These are phyloP conservation scores for Tripidium arundinaceum DNA, from an alignment of 202 grass and related monocot species.

Conservation along the genomic window DNA sequence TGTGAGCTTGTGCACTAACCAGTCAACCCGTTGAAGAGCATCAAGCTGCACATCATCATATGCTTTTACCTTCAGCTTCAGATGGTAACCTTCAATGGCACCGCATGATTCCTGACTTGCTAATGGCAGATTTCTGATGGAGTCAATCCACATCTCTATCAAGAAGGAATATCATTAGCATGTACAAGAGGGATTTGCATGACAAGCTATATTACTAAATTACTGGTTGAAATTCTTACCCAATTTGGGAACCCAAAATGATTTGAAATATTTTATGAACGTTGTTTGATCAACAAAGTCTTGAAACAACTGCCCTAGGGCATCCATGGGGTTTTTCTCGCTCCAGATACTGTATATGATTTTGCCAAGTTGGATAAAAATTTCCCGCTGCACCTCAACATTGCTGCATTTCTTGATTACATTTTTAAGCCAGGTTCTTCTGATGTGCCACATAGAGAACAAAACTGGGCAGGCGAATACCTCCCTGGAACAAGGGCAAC, in stretches of 20 bases:
- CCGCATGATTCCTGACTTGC: slow-evolving; percentile 75
- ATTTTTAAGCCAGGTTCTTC: slow-evolving; percentile 88
- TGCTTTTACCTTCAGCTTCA: slow-evolving; percentile 83
- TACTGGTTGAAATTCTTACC: slow-evolving; percentile 47
- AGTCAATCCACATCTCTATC: slow-evolving; percentile 87
- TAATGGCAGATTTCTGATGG: slow-evolving; percentile 61
- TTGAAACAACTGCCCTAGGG: slow-evolving; percentile 69
- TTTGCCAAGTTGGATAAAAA: slow-evolving; percentile 65
- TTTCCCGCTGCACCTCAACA: slow-evolving; percentile 61
- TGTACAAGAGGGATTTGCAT: neutral
- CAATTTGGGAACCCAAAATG: slow-evolving; percentile 95
- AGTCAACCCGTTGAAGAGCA: slow-evolving; percentile 79
- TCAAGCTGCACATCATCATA: slow-evolving; percentile 79
- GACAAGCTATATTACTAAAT: neutral
- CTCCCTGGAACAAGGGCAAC: slow-evolving; percentile 41
- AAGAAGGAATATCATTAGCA: slow-evolving; percentile 27
- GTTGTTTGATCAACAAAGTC: slow-evolving; percentile 86
- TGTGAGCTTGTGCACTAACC: slow-evolving; percentile 89
- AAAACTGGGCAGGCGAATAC: slow-evolving; percentile 72
- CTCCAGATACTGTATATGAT: slow-evolving; percentile 67
- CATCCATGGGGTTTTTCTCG: slow-evolving; percentile 55
- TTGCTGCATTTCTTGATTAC: slow-evolving; percentile 76
- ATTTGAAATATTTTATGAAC: slow-evolving; percentile 86
- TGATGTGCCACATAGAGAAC: slow-evolving; percentile 82
- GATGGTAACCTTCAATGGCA: slow-evolving; percentile 84